Base-by-base conservation (phyloP, 495 filamentous ascomycete species). In the Xylaria palmicola region DNA sequence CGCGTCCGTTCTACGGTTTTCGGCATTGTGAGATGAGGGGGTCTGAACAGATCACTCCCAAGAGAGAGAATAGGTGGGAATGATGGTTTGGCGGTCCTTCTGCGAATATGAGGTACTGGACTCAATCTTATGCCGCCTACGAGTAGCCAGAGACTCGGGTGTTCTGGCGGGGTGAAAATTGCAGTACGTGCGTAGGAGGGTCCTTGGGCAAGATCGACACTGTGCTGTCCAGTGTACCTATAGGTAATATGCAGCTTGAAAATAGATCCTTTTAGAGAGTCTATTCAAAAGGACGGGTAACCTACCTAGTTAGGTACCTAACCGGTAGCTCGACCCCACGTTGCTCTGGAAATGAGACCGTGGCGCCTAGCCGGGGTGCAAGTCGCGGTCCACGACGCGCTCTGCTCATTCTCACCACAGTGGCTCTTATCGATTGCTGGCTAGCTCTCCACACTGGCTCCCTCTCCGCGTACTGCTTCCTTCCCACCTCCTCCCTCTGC, bases 1-100 rank as follows among this genome's bases (percentile, higher is more conserved):
- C 90, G 87, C 37, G 92, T 87, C 66, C 92, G 96, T 49, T 84
- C 73, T 13, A 95, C 70, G 60, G 84, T 84, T 65, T 87, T 90
- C 13, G 90, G 85, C 92, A 96, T 95, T 24, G 65, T 77, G 74
- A 44, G 15, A 43, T 12, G 2, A 27, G 49, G 40, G 37, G 13
- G 9, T 44, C 15, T 15, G 19, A 34, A 37, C 15, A 30, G 9
- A 8, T 58, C 15, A 36, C 24, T 44, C 4, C 6, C 17, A 52
- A 13, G 24, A 32, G 7, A 7, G 15, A 43, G 1, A 32, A 22
- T 20, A 20, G 13, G n/a, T 24, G 19, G 17, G 17, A 41, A 6
- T 20, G 4, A 43, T 55, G 26, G 8, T 43, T 19, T 19, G 19
- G 51, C 20, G 41, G 19, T 55, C 34, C 12, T 8, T 5, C 2